A percentile compares a stretch with the other conserved stretches of the same genome.
phyloP scores from a whole-genome alignment of 1,139 yeast species.

The Geotrichum bryndzae region DNA sequence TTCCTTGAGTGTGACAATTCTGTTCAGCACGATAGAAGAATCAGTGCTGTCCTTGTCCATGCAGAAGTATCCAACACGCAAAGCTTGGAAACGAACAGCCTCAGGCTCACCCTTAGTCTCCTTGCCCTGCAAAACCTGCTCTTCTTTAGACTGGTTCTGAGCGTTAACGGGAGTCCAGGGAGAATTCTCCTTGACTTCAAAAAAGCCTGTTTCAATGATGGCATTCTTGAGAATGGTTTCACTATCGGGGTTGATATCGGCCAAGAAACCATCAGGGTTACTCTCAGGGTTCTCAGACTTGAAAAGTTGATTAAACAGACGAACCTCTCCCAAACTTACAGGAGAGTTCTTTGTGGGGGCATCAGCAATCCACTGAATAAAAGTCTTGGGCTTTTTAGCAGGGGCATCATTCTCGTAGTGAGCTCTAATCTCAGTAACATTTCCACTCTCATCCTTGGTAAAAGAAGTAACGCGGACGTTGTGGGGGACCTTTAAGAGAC shows the following conservation, averaged over 20 bases:
- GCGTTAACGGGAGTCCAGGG: constrained; percentile 57
- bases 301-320: constrained; percentile 84
- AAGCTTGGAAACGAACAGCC: constrained; percentile 94
- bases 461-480: constrained; percentile 68
- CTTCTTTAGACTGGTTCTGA: constrained; percentile 25
- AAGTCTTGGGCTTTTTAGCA: constrained; percentile 81
- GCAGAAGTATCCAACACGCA: constrained; percentile 95
- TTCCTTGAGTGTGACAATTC: constrained; percentile 87
- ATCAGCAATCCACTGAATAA: constrained; percentile 92
- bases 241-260: constrained; percentile 64
- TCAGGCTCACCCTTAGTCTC: constrained; percentile 61
- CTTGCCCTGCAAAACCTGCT: constrained; percentile 43
- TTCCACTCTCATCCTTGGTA: constrained; percentile 58
- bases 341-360: constrained; percentile 56
- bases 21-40: constrained; percentile 63
- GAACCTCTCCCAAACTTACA: constrained; percentile 61
- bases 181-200: constrained; percentile 58
- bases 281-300: constrained; percentile 86
- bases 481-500: constrained; percentile 87
- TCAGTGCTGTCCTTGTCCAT: constrained; percentile 70
- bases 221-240: constrained; percentile 64
- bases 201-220: constrained; percentile 72
- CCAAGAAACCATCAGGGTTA: constrained; percentile 69
- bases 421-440: constrained; percentile 64
- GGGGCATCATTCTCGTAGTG: constrained; percentile 66